These are phyloP conservation scores for Beauveria scarabaeidicola DNA, from an alignment of 2,329 filamentous ascomycete genomes.

Conservation along the genomic window DNA sequence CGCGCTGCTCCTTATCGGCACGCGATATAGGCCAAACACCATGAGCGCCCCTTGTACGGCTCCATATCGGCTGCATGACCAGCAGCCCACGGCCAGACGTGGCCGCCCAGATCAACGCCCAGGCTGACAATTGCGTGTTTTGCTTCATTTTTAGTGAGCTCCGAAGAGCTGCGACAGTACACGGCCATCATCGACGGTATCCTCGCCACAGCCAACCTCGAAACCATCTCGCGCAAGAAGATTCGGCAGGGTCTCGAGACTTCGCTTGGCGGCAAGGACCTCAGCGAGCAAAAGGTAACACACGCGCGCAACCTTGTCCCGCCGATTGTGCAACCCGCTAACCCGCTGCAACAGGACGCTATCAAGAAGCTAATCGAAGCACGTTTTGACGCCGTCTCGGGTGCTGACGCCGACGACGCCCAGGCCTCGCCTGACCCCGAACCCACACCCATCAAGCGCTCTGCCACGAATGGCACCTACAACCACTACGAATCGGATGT, in stretches of 20 bases:
- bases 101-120: background rate
- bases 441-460: slow-evolving; percentile 26
- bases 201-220: slow-evolving; percentile 47
- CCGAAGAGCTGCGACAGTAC: slow-evolving; percentile 43
- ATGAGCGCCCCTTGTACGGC: slow-evolving; percentile 20
- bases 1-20: background rate
- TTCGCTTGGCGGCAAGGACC: slow-evolving; percentile 46
- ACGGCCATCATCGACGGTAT: slow-evolving; percentile 53
- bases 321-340: background rate
- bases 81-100: background rate
- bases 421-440: slow-evolving; percentile 26
- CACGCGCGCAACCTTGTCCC: background rate
- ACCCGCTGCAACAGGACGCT: slow-evolving; percentile 40
- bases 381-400: slow-evolving; percentile 63
- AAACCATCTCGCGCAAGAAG: slow-evolving; percentile 56
- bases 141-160: slow-evolving; percentile 31
- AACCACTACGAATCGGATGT: slow-evolving; percentile 38
- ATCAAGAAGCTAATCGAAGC: slow-evolving; percentile 66
- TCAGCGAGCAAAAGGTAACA: slow-evolving; percentile 50
- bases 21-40: slow-evolving; percentile 7
- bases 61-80: background rate
- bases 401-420: slow-evolving; percentile 38
- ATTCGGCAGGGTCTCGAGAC: slow-evolving; percentile 49
- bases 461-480: slow-evolving; percentile 24
- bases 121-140: slow-evolving; percentile 4